phyloP scores from a whole-genome alignment of 2,329 filamentous ascomycete genomes.

The Calonectria honghensis region DNA sequence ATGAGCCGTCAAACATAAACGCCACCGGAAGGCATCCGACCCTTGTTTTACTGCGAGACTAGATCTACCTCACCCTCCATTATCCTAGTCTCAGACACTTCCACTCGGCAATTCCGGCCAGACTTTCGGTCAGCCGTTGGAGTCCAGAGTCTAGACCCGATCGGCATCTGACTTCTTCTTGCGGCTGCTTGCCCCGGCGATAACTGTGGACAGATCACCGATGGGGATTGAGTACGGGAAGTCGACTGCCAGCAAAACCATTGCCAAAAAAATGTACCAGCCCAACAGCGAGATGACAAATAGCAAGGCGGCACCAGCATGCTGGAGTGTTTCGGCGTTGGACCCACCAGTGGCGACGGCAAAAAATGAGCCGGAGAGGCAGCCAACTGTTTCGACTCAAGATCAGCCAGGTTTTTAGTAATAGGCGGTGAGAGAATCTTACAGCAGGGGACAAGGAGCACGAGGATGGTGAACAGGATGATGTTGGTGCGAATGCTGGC shows the following conservation, averaged over 20 bases:
- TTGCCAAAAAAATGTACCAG: constrained; percentile 71
- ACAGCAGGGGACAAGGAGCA: constrained; percentile 67
- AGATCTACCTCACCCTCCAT: background rate
- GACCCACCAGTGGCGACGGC: constrained; percentile 48
- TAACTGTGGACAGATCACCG: constrained; percentile 68
- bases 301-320: constrained; percentile 54
- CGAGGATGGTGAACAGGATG: constrained; percentile 77
- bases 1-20: background rate
- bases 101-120: background rate
- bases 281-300: constrained; percentile 59
- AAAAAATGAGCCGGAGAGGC: constrained; percentile 57
- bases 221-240: constrained; percentile 70
- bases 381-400: constrained; percentile 46
- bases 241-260: constrained; percentile 69
- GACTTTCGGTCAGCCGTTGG: background rate
- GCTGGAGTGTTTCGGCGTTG: constrained; percentile 49
- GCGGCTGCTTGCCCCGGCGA: constrained; percentile 53
- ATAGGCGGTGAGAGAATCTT: constrained; percentile 33
- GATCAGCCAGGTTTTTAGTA: constrained; percentile 6
- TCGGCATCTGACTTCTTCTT: constrained; percentile 24
- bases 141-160: constrained; percentile 16
- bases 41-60: constrained; percentile 2
- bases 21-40: constrained; percentile 5
- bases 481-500: constrained; percentile 80
- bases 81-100: background rate